Evolutionary conservation across 192 early-diverging fungal genomes (phyloP).

Genomic region (Funneliformis geosporum): DNA sequence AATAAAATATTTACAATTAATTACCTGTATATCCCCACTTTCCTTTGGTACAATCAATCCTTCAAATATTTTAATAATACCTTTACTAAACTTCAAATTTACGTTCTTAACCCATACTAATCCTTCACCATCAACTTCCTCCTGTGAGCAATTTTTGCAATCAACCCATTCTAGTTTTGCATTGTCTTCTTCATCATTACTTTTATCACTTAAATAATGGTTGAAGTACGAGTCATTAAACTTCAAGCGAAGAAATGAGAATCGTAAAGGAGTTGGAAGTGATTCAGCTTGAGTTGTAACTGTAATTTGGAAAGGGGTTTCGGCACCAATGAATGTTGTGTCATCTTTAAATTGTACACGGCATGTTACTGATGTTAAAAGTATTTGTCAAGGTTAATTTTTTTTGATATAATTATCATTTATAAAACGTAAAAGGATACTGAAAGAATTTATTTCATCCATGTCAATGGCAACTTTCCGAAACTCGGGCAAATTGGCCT

Average conservation of each 20-base stretch:
- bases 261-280: conserved; percentile 50
- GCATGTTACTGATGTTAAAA: conserved; percentile 41
- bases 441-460: conserved; percentile 30
- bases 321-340: conserved; percentile 56
- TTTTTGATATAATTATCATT: not conserved
- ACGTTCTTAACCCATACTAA: conserved; percentile 43
- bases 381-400: not conserved
- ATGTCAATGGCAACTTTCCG: conserved; percentile 18
- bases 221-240: conserved; percentile 65
- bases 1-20: no score
- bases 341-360: conserved; percentile 49
- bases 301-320: conserved; percentile 62
- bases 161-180: conserved; percentile 36
- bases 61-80: conserved; percentile 60
- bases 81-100: conserved; percentile 52
- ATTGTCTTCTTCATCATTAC: conserved; percentile 31
- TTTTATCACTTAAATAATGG: conserved; percentile 50
- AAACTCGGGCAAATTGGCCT: not conserved
- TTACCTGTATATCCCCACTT: conserved; percentile 66
- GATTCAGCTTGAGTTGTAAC: conserved; percentile 43
- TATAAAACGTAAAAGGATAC: not conserved
- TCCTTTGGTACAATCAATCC: conserved; percentile 53
- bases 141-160: conserved; percentile 34
- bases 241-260: conserved; percentile 52
- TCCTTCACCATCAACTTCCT: conserved; percentile 16